Base-by-base conservation (phyloP, 2,329 filamentous ascomycete genomes). In the Cercospora sp. region DNA sequence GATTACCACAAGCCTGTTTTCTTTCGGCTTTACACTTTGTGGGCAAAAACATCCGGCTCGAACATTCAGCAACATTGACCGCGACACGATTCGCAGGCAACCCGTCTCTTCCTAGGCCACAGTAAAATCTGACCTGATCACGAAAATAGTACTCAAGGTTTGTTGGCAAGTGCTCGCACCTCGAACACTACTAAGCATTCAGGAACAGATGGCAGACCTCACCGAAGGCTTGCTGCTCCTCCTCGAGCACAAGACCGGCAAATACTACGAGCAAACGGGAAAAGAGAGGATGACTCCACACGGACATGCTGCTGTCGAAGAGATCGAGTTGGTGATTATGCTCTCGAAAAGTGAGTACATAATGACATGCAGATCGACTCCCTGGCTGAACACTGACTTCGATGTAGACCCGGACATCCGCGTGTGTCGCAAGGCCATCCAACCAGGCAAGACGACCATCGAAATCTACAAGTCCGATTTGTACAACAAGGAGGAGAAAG, bases 381-480 rank as follows among this genome's bases (percentile, higher is more conserved):
- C 9, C 16, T 18, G 24, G 2, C 12, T 55, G 16, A n/a, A 16
- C 37, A 40, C 16, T 40, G 7, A 40, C 6, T 40, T n/a, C 16
- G 16, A 40, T 40, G 2, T 40, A 71, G 68, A 72, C 55, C 55
- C 65, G 1, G 68, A 69, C 60, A 55, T 71, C 26, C 58, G 66
- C 37, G 63, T 68, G 55, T 30, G 63, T 26, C 69, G 57, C 10
- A 70, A 69, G 30, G 13, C 63, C 1, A 70, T 73, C 61, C 24
- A 63, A 21, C 62, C 66, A 3, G 64, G 63, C 24, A 40, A 61
- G 24, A 69, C 59, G 2, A 53, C 55, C 5, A 43, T 70, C 49
- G 67, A 72, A n/a, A 67, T 73, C 60, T 68, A 66, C 63, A 69
- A 69, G 51, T 45, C 64, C 3, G 69, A 72, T 18, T 61, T 73